These are phyloP conservation scores for Berkeleyomyces basicola DNA, from an alignment of 2,329 filamentous ascomycete species.

Conservation along the genomic window DNA sequence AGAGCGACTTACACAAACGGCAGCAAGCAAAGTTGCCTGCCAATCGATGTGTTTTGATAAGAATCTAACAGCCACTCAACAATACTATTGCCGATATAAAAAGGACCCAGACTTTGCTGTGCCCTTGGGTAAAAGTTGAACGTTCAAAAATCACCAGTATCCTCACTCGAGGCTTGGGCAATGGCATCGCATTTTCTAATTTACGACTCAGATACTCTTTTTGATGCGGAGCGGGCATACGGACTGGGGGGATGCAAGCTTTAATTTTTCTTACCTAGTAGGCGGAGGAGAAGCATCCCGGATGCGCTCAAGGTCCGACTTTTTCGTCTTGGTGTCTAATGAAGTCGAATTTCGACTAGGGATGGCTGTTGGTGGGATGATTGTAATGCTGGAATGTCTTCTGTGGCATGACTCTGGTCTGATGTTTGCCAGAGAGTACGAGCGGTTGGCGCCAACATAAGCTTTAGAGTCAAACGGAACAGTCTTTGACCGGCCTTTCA, in stretches of 20 bases:
- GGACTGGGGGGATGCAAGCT: too few species aligned
- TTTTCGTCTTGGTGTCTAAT: slow-evolving; percentile 2
- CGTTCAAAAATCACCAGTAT: not conserved
- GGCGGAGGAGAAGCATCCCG: slow-evolving; percentile 6
- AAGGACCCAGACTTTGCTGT: too few species aligned
- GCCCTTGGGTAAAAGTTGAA: too few species aligned
- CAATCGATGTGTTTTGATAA: not conserved
- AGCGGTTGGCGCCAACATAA: slow-evolving; percentile 4
- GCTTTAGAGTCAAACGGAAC: slow-evolving; percentile 5
- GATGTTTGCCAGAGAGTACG: slow-evolving; percentile 7
- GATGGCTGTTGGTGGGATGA: not conserved
- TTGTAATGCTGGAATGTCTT: slow-evolving; percentile 6
- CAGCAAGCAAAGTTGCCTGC: not conserved
- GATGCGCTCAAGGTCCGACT: slow-evolving; percentile 7
- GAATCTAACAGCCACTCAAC: too few species aligned
- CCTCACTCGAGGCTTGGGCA: not conserved
- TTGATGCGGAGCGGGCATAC: too few species aligned
- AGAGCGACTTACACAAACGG: not conserved
- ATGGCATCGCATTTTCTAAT: not conserved
- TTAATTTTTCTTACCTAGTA: not conserved
- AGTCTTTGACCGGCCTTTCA: slow-evolving; percentile 1
- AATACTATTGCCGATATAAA: too few species aligned
- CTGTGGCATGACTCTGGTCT: slow-evolving; percentile 7
- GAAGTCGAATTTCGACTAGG: not conserved
- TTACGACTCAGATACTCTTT: too few species aligned